A percentile compares a stretch with the other conserved stretches of the same genome.
phyloP scores from a whole-genome alignment of 78 protist genomes.

The Mantamonas sphyraenae region DNA sequence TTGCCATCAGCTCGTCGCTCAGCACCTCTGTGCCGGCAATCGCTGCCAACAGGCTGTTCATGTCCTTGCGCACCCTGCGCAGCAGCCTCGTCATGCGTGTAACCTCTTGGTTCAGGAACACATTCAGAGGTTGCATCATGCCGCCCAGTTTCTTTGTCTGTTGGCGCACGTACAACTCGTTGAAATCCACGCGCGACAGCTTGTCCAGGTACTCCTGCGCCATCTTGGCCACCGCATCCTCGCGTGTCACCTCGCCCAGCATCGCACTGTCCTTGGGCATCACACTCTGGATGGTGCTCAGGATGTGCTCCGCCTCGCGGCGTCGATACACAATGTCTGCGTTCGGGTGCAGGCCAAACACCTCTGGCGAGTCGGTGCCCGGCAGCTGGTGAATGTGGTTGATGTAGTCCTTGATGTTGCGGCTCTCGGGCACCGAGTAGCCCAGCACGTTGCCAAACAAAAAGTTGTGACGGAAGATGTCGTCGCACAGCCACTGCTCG shows the following conservation, averaged over 20 bases:
- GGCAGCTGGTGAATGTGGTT: slow-evolving; percentile 46
- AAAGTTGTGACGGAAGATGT: not conserved
- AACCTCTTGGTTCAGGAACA: slow-evolving; percentile 68
- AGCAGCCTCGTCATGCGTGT: slow-evolving; percentile 53
- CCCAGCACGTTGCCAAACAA: not conserved
- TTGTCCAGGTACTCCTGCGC: slow-evolving; percentile 43
- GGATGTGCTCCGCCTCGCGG: slow-evolving; percentile 10
- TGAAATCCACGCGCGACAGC: slow-evolving; percentile 57
- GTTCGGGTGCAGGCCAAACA: slow-evolving; percentile 79
- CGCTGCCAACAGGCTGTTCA: slow-evolving; percentile 61
- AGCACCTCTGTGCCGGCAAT: slow-evolving; percentile 71
- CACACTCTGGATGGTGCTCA: slow-evolving; percentile 55
- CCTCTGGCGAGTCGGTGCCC: slow-evolving; percentile 60
- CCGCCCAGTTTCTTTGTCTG: slow-evolving; percentile 8
- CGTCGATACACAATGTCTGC: slow-evolving; percentile 72
- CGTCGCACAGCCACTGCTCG: slow-evolving; percentile 5
- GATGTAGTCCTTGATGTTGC: slow-evolving; percentile 17
- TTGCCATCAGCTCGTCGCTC: slow-evolving; percentile 36
- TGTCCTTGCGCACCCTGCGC: slow-evolving; percentile 20
- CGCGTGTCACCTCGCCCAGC: slow-evolving; percentile 59
- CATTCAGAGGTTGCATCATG: slow-evolving; percentile 51
- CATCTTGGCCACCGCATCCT: slow-evolving; percentile 39
- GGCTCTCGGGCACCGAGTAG: slow-evolving; percentile 33
- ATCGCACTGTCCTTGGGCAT: slow-evolving; percentile 71
- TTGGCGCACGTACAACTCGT: slow-evolving; percentile 21